Base-by-base conservation (phyloP, 768 basidiomycete genomes). In the Pisolithus albus region DNA sequence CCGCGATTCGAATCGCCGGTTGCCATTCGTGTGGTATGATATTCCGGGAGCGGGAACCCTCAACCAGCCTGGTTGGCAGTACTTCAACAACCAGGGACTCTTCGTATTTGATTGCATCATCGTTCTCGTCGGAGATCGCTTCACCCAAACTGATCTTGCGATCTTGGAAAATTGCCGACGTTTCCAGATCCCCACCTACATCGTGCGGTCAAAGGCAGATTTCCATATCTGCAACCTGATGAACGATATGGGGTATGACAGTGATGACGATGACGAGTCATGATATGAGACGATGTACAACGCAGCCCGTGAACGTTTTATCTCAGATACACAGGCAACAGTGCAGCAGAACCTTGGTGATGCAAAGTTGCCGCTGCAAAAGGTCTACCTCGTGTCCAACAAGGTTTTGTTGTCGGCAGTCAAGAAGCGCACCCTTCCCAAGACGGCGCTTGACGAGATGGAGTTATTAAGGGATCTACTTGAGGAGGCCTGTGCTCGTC, bases 141-240 rank as follows among this genome's bases (percentile, higher is more conserved):
- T 66, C 51, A 61, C 60, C 8, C 46, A 47, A 47, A 63, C 61
- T 10, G 65, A 63, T 47, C 49, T 58, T 24, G 60, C 64, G 4
- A 60, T 66, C 43, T 52, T 66, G 37, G 46, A 50, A 26, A 60
- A 58, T 40, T 61, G 60, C 48, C 46, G 42, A 15, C 56, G 52
- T 11, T 61, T 54, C 51, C 53, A 57, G 18, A 67, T 65, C 44
- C 63, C 64, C 18, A 52, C 52, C n/a, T 59, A 59, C 47, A 62
- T 65, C 36, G 62, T 64, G 36, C 61, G 64, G 23, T 64, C 63
- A 5, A 61, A 65, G 48, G 52, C 65, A 11, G 59, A 64, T 21
- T n/a, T 45, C 23, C 51, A 39, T 26, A 46, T 52, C 23, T 18
- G 4, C 16, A 52, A 46, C 28, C 15, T 52, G 10, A 46, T 52